Base-by-base conservation (phyloP, 345 rosid genomes). In the Aquilaria yunnanensis region DNA sequence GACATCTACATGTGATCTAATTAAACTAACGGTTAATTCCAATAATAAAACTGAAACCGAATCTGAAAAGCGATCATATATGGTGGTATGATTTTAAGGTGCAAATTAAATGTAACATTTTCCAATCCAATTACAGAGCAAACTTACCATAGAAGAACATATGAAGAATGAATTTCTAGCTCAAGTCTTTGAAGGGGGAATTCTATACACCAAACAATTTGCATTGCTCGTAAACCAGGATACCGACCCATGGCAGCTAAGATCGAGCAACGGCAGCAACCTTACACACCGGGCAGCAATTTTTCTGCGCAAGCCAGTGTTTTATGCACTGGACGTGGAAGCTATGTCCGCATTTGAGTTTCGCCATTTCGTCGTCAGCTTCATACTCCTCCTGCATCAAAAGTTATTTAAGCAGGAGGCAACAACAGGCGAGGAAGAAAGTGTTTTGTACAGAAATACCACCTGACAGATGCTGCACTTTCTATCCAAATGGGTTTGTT, bases 391-490 rank as follows among this genome's bases (percentile, higher is more conserved):
- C 97, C 96, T 90, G 81, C 48, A 52, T 66, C 47, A 61, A 57
- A 59, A 29, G 47, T 32, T 14, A 63, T 52, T 32, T 29, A n/a
- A 16, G 54, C 31, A 43, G 33, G 13, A 55, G 16, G 52, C 51
- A 5, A 60, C 47, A 41, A 5, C n/a, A 63, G 47, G 43, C 43
- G 5, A 32, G 9, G 13, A 29, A 23, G 34, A 63, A 47, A 37
- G 8, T 13, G 6, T 10, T 47, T 32, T 33, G 54, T 50, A 56
- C 51, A 10, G 10, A 47, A 60, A 67, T 37, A 37, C 69, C 67
- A 90, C 99, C 83, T 86, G 99, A 65, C 96, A 94, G 59, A 93
- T 74, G 74, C 81, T 88, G 84, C 99, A 93, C 69, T 86, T 93
- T 72, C 72, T 79, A 50, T 88, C 96, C 51, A 62, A 59, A 9